Conservation (phyloP, 495 filamentous ascomycete species). For the Aspergillus steynii region DNA sequence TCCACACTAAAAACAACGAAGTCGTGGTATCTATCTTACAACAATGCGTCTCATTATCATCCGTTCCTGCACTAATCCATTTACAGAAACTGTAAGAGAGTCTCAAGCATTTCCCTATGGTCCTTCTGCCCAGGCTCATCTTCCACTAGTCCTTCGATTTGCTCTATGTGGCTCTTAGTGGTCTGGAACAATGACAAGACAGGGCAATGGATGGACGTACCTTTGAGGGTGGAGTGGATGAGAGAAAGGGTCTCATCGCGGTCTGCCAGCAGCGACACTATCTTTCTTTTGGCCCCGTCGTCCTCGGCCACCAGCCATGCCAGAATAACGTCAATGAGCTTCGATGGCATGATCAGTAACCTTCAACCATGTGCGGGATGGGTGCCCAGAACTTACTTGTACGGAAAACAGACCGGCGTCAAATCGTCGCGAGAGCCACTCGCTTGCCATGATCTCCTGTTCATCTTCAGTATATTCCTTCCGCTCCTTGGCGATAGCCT, state of each 20-base stretch:
- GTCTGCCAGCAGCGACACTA: constrained; percentile 63
- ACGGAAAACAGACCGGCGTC: constrained; percentile 86
- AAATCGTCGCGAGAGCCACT: constrained; percentile 80
- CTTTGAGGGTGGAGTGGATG: constrained; percentile 68
- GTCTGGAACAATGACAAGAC: not conserved
- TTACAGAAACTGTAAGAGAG: constrained; percentile 62
- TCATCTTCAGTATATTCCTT: constrained; percentile 50
- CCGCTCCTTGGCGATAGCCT: constrained; percentile 61
- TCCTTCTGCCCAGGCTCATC: constrained; percentile 59
- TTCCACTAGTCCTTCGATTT: constrained; percentile 61
- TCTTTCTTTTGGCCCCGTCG: constrained; percentile 68
- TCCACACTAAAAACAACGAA: not conserved
- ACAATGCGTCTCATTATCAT: not conserved
- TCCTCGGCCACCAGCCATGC: constrained; percentile 96
- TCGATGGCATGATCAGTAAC: constrained; percentile 12
- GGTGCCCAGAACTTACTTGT: constrained; percentile 46
- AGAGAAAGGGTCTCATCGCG: constrained; percentile 63
- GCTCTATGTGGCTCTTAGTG: constrained; percentile 44
- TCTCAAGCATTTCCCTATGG: constrained; percentile 68
- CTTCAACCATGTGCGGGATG: not conserved
- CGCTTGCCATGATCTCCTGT: constrained; percentile 65
- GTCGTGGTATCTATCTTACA: not conserved
- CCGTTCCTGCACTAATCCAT: constrained; percentile 4
- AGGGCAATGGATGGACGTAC: constrained; percentile 36
- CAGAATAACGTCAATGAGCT: constrained; percentile 80